Base-by-base conservation (phyloP, 495 filamentous ascomycete genomes). In the Penicillium argentinense region DNA sequence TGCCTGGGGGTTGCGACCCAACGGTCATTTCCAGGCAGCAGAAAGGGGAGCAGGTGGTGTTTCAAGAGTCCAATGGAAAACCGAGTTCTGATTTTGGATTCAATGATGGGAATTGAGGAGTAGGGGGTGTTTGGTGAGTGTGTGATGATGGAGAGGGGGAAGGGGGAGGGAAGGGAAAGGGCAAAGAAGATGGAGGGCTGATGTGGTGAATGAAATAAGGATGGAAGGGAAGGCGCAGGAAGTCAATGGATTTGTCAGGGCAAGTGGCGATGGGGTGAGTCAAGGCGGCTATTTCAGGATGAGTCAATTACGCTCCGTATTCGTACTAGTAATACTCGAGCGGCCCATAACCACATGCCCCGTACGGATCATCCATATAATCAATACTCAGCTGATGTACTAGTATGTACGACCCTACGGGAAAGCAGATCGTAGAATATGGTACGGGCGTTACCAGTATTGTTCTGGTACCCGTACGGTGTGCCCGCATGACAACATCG, bases 11-110 rank as follows among this genome's bases (percentile, higher is more conserved):
- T 39, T 54, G 53, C 32, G 49, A 44, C 55, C 52, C 32, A 46
- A 55, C 63, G 46, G 56, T 66, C 66, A 69, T 71, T 33, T 47
- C 53, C 11, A 28, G 23, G 9, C 28, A 37, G 11, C 25, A 45
- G 17, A 8, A 25, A 39, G 36, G 8, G 12, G 25, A 16, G 17
- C 12, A 7, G n/a, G 27, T n/a, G n/a, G n/a, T n/a, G n/a, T n/a
- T n/a, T n/a, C n/a, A n/a, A n/a, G n/a, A n/a, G n/a, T n/a, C n/a
- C n/a, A n/a, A n/a, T n/a, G n/a, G n/a, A n/a, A n/a, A n/a, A n/a
- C n/a, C n/a, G n/a, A n/a, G n/a, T n/a, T n/a, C n/a, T n/a, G n/a
- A n/a, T n/a, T n/a, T n/a, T n/a, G n/a, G n/a, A n/a, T n/a, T n/a
- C n/a, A n/a, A n/a, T n/a, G 27, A 34, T 21, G 21, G 9, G 39